Evolutionary conservation across 768 basidiomycete species (phyloP), one percentile per base, ranked within the genome.

Genomic region (Boletus sp.): DNA sequence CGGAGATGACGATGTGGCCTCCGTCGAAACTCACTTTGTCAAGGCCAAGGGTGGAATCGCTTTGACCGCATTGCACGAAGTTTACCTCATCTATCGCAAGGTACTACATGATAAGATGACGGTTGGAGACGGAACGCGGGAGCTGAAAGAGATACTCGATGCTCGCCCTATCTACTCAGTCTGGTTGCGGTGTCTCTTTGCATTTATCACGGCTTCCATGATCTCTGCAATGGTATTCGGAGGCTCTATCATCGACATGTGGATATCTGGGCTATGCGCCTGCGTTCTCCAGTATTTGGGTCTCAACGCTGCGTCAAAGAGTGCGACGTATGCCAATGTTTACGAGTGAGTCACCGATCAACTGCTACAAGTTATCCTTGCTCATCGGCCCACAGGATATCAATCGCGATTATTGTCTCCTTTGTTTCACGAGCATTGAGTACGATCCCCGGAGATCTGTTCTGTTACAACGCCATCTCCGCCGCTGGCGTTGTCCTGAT

Each of bases 401-500:
- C 91, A 0, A 85, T 89, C 11, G 84, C 90, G 3, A 92, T 93
- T 53, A 73, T 94, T 36, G 89, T 94, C 39, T 89, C 91, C 3
- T 94, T 94, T 66, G 76, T 88, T 18, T 89, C 93, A 4, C 81
- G 92, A 50, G 88, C 82, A 15, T 72, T 96, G 51, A 87, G 91
- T 59, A 87, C 85, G 60, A 83, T 94, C 48, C 83, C 82, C 5
- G 86, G 85, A 5, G 76, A 84, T 54, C 70, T 86, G 24, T 95
- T 95, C 69, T 97, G 94, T 71, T 97, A 93, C 73, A 89, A 87
- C 49, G 88, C 94, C 4, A 85, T 96, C 59, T 90, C 94, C 9
- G 92, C 91, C 11, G 90, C 90, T 33, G 92, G 92, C 2, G 89
- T 95, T 9, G 90, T 94, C n/a, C 80, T 92, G 47, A 92, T 96